phyloP scores from a whole-genome alignment of 768 basidiomycete genomes.

The Xerocomus spinulosus region DNA sequence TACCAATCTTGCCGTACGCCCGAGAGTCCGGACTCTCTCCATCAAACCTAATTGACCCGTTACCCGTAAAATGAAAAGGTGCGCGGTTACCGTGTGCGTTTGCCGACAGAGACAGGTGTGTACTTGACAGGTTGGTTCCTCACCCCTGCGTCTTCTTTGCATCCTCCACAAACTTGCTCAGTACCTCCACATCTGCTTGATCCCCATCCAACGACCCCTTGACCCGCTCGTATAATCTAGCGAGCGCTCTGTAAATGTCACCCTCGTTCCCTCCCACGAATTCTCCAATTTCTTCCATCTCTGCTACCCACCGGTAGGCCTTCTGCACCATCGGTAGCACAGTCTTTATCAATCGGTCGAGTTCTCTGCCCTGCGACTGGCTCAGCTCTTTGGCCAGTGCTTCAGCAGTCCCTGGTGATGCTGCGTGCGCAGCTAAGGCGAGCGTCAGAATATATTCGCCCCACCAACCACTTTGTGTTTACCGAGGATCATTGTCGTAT shows the following conservation, averaged over 20 bases:
- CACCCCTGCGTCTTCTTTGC: conserved; percentile 29
- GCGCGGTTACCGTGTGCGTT: conserved; percentile 14
- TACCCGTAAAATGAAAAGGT: conserved; percentile 20
- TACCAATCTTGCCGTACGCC: not conserved
- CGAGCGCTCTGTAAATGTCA: conserved; percentile 45
- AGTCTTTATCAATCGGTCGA: conserved; percentile 36
- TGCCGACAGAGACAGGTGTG: conserved; percentile 12
- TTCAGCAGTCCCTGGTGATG: conserved; percentile 58
- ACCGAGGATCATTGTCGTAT: conserved; percentile 56
- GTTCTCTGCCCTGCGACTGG: conserved; percentile 41
- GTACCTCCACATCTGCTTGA: conserved; percentile 35
- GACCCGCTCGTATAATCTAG: conserved; percentile 42
- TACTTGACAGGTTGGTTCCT: conserved; percentile 12
- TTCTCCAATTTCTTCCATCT: conserved; percentile 59
- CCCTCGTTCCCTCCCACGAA: conserved; percentile 48
- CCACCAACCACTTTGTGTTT: conserved; percentile 9
- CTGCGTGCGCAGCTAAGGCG: conserved; percentile 44
- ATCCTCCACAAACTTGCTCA: conserved; percentile 44
- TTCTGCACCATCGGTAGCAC: conserved; percentile 56
- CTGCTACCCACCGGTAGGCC: conserved; percentile 57
- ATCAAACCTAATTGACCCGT: conserved; percentile 20
- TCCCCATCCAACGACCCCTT: conserved; percentile 37
- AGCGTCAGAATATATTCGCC: not conserved
- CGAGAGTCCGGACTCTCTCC: not conserved
- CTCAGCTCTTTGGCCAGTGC: conserved; percentile 49